Conservation (phyloP, 352 stramenopile genomes). For the Globisporangium nodosum region DNA sequence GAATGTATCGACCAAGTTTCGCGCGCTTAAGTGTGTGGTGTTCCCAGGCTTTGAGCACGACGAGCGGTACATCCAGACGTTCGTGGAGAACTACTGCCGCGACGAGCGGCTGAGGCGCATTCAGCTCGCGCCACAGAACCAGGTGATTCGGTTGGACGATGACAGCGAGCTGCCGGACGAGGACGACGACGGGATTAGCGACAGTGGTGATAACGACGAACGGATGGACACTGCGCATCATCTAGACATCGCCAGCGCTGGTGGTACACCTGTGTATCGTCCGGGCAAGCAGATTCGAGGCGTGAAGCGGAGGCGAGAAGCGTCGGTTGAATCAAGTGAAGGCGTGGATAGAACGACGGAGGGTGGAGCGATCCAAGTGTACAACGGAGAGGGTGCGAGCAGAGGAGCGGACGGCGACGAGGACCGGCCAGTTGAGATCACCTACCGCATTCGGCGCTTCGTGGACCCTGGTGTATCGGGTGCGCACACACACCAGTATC, state of each 20-base stretch:
- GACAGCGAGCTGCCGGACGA: slow-evolving; percentile 30
- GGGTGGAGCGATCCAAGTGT: neutral
- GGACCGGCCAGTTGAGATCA: slow-evolving; percentile 32
- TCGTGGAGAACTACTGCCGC: slow-evolving; percentile 70
- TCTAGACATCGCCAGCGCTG: neutral
- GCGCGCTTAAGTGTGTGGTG: slow-evolving; percentile 64
- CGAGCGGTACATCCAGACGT: slow-evolving; percentile 62
- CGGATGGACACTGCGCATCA: neutral
- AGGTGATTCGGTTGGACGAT: slow-evolving; percentile 40
- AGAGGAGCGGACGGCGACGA: neutral
- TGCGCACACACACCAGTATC: slow-evolving; percentile 60
- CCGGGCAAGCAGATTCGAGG: neutral
- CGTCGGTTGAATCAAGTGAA: neutral
- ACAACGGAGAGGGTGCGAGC: neutral
- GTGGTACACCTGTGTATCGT: neutral
- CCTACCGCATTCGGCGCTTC: slow-evolving; percentile 67
- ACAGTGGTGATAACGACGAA: neutral
- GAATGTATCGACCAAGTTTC: slow-evolving; percentile 81
- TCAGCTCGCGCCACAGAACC: slow-evolving; percentile 45
- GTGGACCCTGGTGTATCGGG: slow-evolving; percentile 50
- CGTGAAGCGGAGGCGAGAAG: slow-evolving; percentile 3
- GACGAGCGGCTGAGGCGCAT: slow-evolving; percentile 72
- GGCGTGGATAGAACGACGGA: neutral
- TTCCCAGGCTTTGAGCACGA: slow-evolving; percentile 60
- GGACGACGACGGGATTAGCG: slow-evolving; percentile 8